Conservation (phyloP, 306 rosid genomes). For the Cercis canadensis region DNA sequence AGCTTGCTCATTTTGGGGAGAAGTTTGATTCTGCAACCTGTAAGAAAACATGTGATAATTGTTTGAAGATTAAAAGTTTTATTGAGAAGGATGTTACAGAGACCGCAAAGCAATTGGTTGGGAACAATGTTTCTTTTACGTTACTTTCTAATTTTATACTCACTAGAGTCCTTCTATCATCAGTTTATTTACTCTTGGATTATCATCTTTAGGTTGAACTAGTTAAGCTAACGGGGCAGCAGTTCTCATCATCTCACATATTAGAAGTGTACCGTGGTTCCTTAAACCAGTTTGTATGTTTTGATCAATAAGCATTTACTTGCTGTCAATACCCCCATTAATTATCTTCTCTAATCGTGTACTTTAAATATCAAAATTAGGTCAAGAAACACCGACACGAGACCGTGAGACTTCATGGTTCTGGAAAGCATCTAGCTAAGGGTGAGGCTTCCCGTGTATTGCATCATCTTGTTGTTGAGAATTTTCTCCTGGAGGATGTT, state of each 20-base stretch:
- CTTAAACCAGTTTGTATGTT: conserved; percentile 82
- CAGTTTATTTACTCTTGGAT: conserved; percentile 31
- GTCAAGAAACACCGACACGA: conserved; percentile 89
- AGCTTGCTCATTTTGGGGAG: conserved; percentile 94
- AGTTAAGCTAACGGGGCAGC: conserved; percentile 77
- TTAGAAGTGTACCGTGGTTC: conserved; percentile 95
- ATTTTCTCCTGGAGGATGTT: conserved; percentile 82
- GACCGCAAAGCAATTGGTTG: conserved; percentile 86
- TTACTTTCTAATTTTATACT: conserved; percentile 31
- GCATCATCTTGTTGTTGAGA: conserved; percentile 85
- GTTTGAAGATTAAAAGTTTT: conserved; percentile 68
- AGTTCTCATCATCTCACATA: conserved; percentile 83
- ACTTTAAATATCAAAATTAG: conserved; percentile 50
- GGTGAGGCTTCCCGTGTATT: conserved; percentile 94
- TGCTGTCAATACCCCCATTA: conserved; percentile 25
- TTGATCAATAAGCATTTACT: conserved; percentile 24
- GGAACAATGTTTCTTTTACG: conserved; percentile 31
- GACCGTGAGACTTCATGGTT: conserved; percentile 72
- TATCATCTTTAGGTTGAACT: conserved; percentile 75
- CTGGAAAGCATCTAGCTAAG: conserved; percentile 86
- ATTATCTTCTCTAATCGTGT: conserved; percentile 27
- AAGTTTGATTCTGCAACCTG: conserved; percentile 82
- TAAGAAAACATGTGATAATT: conserved; percentile 95
- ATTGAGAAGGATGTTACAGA: conserved; percentile 88
- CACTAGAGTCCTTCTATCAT: conserved; percentile 28